Evolutionary conservation across 768 basidiomycete genomes (phyloP), one percentile per base, ranked within the genome.

Genomic region (Rhodotorula toruloides): DNA sequence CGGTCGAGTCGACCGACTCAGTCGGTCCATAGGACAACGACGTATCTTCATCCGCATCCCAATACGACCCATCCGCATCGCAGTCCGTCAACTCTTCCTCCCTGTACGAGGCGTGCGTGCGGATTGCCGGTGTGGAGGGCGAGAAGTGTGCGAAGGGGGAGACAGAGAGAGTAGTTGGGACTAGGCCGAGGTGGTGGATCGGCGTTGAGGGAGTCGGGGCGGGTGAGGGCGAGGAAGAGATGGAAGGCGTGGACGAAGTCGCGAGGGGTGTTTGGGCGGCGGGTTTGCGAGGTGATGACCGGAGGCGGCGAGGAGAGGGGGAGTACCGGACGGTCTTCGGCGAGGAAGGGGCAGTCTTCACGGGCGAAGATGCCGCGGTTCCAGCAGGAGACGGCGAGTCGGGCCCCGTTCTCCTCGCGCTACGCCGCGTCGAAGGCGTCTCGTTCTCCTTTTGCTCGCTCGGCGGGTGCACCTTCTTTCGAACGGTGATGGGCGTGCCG

Each of bases 21-120:
- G 17, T 21, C 14, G 13, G 37, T 1, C 40, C 48, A 31, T 60
- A 52, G 8, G 49, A 42, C 22, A 60, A 19, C 13, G 50, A 60
- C 37, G 16, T 37, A 37, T 60, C 48, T 9, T 52, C 52, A 12
- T 62, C 44, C 1, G 37, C 48, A 17, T 61, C 54, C 25, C 34
- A 67, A 31, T 49, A 19, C 17, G 66, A 67, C 2, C 22, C 46
- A 29, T 67, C 66, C 25, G 61, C 66, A 31, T 62, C 61, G n/a
- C 56, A 62, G 46, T 67, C 66, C 16, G 61, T 62, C 31, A 67
- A 25, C 37, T 67, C 66, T 36, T 62, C 56, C 9, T 58, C 55
- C 12, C 49, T 37, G 32, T 67, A 67, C 19, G 37, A 48, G 12
- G 27, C 44, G 29, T 62, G 61, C 17, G 60, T 53, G 27, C 65